Evolutionary conservation across 2,329 filamentous ascomycete genomes (phyloP), one percentile per base, ranked within the genome.

Genomic region (Fragosphaeria purpurea): DNA sequence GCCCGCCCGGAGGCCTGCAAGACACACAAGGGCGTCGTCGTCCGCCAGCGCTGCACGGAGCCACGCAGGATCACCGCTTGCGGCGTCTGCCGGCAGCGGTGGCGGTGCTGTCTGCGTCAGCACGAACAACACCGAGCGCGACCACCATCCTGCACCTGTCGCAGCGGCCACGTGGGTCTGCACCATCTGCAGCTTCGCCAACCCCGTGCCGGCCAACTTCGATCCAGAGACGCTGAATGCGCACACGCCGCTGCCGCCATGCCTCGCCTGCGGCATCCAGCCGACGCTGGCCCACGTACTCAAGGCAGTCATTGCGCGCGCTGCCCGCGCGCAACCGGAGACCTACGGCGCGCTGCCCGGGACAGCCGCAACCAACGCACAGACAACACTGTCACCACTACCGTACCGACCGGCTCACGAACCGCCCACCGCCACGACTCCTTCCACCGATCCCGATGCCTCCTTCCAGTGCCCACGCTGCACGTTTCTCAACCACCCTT

Each of bases 171-270:
- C 89, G 4, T 97, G 91, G 91, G 83, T 97, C 22, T 97, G 91
- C 69, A 85, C 87, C 2, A 97, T 97, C 61, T 97, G 91, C 73
- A 91, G 86, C 58, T 94, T 95, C 63, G 91, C 90, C 8, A 97
- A 97, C 61, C 85, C 88, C 0, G 82, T 96, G 1, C 90, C 93
- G 1, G 86, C 87, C 39, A 96, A 95, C 65, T 97, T 97, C 64
- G 91, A 97, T 60, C 86, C 89, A 0, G 76, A 83, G 1, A 83
- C 85, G 3, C 88, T 88, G 7, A 93, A 80, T 54, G 79, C 83
- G 22, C 81, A 88, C 55, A 95, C 86, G 5, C 84, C 83, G 7
- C 70, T 95, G 30, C 86, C 90, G 4, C 88, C 91, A 58, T 98
- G 93, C 63, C 72, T 95, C 49, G 86, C 89, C 5, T 98, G 93